A percentile compares a stretch with the other conserved stretches of the same genome.
These are phyloP conservation scores for Penicillium rolfsii DNA, from an alignment of 2,329 filamentous ascomycete genomes.

Conservation along the genomic window DNA sequence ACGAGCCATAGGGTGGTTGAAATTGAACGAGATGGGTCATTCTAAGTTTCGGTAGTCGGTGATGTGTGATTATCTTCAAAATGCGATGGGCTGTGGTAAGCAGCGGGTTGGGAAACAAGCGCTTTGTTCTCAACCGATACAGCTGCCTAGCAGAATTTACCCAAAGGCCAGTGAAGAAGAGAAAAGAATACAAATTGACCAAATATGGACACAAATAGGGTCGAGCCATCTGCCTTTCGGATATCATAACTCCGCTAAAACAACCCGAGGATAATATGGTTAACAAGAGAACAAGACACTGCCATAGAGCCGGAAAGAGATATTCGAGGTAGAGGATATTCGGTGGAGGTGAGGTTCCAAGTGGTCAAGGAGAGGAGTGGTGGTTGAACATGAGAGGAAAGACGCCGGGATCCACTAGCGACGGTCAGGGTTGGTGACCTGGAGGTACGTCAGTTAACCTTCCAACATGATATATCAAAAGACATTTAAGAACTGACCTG, in stretches of 20 bases:
- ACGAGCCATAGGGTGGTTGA: conserved; percentile 5
- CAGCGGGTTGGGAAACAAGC: conserved; percentile 6
- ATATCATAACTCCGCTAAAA: conserved; percentile 38
- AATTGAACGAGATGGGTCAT: neutral
- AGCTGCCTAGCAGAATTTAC: neutral
- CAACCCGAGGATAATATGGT: conserved; percentile 27
- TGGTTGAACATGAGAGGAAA: conserved; percentile 6
- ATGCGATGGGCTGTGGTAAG: neutral
- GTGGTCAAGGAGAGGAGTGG: conserved; percentile 13
- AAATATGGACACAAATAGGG: conserved; percentile 22
- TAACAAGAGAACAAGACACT: conserved; percentile 16
- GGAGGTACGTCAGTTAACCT: conserved; percentile 6
- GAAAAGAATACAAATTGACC: conserved; percentile 12
- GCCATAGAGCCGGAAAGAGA: conserved; percentile 20
- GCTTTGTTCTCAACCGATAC: conserved; percentile 1
- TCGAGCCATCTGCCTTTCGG: conserved; percentile 26
- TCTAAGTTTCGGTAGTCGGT: neutral
- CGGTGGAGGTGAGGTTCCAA: conserved; percentile 16
- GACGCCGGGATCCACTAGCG: conserved; percentile 24
- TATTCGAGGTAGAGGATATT: conserved; percentile 20
- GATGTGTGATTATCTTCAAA: neutral
- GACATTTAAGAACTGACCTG: conserved; percentile 52
- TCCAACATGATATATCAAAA: neutral
- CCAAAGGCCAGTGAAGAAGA: neutral
- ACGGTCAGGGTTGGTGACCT: conserved; percentile 43